Evolutionary conservation across 345 rosid species (phyloP), one percentile per base, ranked within the genome.

Genomic region (Adansonia digitata): DNA sequence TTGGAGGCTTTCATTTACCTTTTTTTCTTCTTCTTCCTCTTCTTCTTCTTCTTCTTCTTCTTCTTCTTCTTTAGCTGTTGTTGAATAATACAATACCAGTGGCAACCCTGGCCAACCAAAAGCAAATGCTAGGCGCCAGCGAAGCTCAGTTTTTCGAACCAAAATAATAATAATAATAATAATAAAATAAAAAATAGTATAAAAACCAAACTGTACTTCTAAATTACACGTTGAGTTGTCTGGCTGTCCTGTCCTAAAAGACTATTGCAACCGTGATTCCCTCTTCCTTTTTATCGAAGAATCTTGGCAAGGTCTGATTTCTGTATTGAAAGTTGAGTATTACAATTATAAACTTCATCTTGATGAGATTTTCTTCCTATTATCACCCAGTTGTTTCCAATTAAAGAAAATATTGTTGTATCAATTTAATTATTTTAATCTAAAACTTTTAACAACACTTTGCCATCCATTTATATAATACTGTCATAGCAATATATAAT

Each of bases 51-150:
- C n/a, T n/a, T n/a, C n/a, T n/a, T n/a, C n/a, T n/a, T n/a, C n/a
- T n/a, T n/a, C n/a, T n/a, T n/a, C n/a, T n/a, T n/a, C n/a, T n/a
- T 56, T 18, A 45, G 60, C 35, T 68, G 35, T 39, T 14, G 65
- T 35, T 75, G 64, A 75, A 53, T 51, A 78, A 60, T 68, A 27
- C 66, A 52, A 49, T 56, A 13, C 77, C 57, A 66, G 63, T 27
- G 59, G 46, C 88, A 85, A 57, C 69, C 57, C 77, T 55, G 75
- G 63, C 87, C 87, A 51, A 81, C 83, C 79, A 70, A 76, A 31
- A 74, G 61, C 51, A 62, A 72, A 62, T 22, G 56, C 39, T 52
- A 48, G 64, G 78, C 75, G 81, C 84, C 85, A 84, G 84, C 82
- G 84, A 84, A 83, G 84, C 86, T 74, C 37, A 35, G 37, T 14